phyloP scores from a whole-genome alignment of 2,329 filamentous ascomycete species.

The Diplodia seriata region DNA sequence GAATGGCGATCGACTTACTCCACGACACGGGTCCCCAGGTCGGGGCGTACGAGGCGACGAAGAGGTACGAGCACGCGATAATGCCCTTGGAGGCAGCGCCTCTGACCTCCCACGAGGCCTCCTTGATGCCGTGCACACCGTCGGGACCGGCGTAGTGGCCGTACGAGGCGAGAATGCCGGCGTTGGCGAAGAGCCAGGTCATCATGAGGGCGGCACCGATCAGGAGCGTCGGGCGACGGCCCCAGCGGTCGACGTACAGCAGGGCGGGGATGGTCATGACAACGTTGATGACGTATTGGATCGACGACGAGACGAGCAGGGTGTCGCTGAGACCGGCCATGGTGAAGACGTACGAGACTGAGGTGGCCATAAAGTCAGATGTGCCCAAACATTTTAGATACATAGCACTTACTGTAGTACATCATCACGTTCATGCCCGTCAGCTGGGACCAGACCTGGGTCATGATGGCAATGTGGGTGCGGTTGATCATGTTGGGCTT shows the following conservation, averaged over 20 bases:
- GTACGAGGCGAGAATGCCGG: conserved; percentile 66
- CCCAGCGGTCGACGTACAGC: conserved; percentile 76
- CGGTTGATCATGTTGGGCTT: conserved; percentile 76
- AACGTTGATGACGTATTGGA: conserved; percentile 77
- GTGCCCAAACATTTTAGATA: not conserved
- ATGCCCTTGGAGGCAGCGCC: conserved; percentile 57
- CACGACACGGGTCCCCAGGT: conserved; percentile 67
- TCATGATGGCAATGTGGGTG: conserved; percentile 73
- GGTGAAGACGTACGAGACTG: conserved; percentile 68
- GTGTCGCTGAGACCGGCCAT: conserved; percentile 72
- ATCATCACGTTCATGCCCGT: conserved; percentile 81
- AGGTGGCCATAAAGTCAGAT: conserved; percentile 42
- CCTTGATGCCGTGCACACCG: conserved; percentile 51
- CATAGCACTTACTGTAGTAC: conserved; percentile 36
- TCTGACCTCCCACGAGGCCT: conserved; percentile 50
- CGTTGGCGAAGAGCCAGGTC: conserved; percentile 68
- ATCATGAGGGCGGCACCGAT: conserved; percentile 70
- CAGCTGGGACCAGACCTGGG: conserved; percentile 77
- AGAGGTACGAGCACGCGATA: conserved; percentile 74
- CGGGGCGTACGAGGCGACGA: conserved; percentile 72
- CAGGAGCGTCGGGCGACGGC: conserved; percentile 72
- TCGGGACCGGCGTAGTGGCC: conserved; percentile 54
- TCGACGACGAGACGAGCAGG: conserved; percentile 69
- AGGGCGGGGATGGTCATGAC: conserved; percentile 78
- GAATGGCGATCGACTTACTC: conserved; percentile 34